Conservation (phyloP, 495 filamentous ascomycete species). For the Aspergillus steynii region DNA sequence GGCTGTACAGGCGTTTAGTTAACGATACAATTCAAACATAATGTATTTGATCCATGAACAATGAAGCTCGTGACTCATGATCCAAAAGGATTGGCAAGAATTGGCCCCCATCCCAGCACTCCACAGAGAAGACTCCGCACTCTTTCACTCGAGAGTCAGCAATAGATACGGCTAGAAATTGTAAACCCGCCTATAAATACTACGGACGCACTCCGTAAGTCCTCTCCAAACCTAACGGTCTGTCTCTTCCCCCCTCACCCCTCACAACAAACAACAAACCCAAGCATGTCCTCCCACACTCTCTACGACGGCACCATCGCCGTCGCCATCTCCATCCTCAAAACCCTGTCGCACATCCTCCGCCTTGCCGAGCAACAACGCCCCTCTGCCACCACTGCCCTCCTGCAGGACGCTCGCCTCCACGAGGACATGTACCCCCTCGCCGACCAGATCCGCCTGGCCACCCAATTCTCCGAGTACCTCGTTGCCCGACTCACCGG, state of each 20-base stretch:
- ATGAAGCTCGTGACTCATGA: background rate
- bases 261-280: slow-evolving; percentile 1
- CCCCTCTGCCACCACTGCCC: slow-evolving; percentile 20
- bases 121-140: no score
- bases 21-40: background rate
- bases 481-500: slow-evolving; percentile 34
- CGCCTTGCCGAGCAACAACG: slow-evolving; percentile 22
- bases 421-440: slow-evolving; percentile 51
- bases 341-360: slow-evolving; percentile 32
- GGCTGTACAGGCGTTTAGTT: background rate
- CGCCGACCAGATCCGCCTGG: slow-evolving; percentile 45
- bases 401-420: slow-evolving; percentile 26
- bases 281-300: slow-evolving; percentile 21
- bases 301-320: slow-evolving; percentile 36
- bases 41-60: background rate
- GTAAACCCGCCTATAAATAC: no score
- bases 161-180: no score
- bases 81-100: no score
- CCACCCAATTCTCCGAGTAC: slow-evolving; percentile 33
- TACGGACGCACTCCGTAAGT: no score
- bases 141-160: no score
- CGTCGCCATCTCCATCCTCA: slow-evolving; percentile 27
- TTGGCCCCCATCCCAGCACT: no score
- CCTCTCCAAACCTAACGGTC: no score
- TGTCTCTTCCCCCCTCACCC: no score